Conservation (phyloP, 805 yeast genomes). For the Zygoascus tannicola region DNA sequence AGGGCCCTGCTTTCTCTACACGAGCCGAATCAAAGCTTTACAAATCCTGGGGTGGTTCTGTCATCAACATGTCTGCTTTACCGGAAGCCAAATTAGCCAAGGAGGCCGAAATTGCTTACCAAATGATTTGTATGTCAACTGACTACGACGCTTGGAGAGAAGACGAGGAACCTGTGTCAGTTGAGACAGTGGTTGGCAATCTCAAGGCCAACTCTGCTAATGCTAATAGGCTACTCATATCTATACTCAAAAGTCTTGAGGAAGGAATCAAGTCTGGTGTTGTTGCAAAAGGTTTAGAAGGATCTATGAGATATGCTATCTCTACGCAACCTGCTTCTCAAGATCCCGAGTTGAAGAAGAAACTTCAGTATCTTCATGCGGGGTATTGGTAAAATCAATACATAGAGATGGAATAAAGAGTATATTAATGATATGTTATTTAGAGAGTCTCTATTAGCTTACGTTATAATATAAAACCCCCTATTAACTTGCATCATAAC, state of each 20-base stretch:
- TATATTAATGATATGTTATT: not conserved
- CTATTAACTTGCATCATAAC: no score
- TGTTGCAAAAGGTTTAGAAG: conserved; percentile 62
- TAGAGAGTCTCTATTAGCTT: no score
- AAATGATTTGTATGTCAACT: conserved; percentile 98
- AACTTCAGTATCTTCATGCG: conserved; percentile 82
- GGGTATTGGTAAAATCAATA: conserved; percentile 51
- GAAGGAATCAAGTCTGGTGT: conserved; percentile 43
- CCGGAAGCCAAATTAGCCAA: conserved; percentile 98
- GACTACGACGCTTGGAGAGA: conserved; percentile 99
- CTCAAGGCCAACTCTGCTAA: conserved; percentile 78
- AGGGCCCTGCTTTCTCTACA: conserved; percentile 96
- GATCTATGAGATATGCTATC: conserved; percentile 72
- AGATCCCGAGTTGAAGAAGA: conserved; percentile 60
- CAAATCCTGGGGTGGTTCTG: conserved; percentile 82
- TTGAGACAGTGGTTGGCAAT: conserved; percentile 92
- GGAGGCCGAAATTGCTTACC: conserved; percentile 95
- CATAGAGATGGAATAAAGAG: not conserved
- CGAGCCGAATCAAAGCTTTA: conserved; percentile 92
- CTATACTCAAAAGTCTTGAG: conserved; percentile 58
- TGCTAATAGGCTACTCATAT: conserved; percentile 69
- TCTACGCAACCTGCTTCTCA: conserved; percentile 69
- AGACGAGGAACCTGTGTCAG: conserved; percentile 91
- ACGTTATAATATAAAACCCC: no score
- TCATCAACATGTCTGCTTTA: conserved; percentile 91